A percentile compares a stretch with the other conserved stretches of the same genome.
These are phyloP conservation scores for Rostrohypoxylon terebratum DNA, from an alignment of 495 filamentous ascomycete genomes.

Conservation along the genomic window DNA sequence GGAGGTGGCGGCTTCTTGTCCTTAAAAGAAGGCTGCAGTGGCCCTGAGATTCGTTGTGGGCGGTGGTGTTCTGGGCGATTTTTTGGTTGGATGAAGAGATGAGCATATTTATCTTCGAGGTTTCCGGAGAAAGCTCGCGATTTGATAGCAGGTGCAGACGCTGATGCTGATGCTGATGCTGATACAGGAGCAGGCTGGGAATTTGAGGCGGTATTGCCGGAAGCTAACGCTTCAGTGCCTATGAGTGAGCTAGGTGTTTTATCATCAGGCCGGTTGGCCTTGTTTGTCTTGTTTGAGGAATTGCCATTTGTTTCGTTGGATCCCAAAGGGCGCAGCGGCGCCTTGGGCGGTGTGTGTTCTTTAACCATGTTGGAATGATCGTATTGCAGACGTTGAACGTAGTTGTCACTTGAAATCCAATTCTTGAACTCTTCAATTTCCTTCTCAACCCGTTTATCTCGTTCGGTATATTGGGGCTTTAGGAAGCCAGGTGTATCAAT, in stretches of 20 bases:
- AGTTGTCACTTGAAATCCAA: constrained; percentile 3
- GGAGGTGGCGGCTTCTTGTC: constrained; percentile 49
- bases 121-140: constrained; percentile 35
- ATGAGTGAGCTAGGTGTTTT: constrained; percentile 38
- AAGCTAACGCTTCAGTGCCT: constrained; percentile 36
- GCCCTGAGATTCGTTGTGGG: constrained; percentile 55
- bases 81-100: constrained; percentile 59
- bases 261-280: constrained; percentile 20
- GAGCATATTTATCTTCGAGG: constrained; percentile 52
- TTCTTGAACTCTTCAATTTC: constrained; percentile 21
- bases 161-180: neutral
- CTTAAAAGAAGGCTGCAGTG: constrained; percentile 53
- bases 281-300: constrained; percentile 4
- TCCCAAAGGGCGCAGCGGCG: constrained; percentile 38
- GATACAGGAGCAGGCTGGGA: neutral
- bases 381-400: neutral
- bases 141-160: constrained; percentile 41
- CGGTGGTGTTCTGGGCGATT: constrained; percentile 61
- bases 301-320: constrained; percentile 40
- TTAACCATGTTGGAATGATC: constrained; percentile 46
- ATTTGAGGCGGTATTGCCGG: constrained; percentile 15
- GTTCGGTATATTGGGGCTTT: constrained; percentile 14
- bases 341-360: constrained; percentile 51
- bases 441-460: neutral
- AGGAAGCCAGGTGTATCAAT: constrained; percentile 42